Conservation (phyloP, 345 rosid species). For the Populus nigra region DNA sequence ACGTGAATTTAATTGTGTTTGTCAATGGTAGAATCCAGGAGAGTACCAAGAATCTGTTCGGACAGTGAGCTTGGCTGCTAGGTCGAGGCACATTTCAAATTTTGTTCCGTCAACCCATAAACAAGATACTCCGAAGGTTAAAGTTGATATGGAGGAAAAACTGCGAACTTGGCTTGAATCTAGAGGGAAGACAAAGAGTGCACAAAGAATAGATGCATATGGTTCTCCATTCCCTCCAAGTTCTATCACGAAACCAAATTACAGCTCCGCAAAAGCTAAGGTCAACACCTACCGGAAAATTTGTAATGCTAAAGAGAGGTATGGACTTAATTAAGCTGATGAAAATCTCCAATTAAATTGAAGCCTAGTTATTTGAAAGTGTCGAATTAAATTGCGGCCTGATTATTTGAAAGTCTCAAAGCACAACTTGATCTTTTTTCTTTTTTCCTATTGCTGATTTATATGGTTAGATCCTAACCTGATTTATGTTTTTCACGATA, state of each 20-base stretch:
- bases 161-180: conserved; percentile 83
- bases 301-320: conserved; percentile 44
- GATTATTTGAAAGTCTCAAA: neutral
- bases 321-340: neutral
- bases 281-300: conserved; percentile 21
- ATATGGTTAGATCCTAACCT: neutral
- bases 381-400: no score
- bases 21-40: conserved; percentile 68
- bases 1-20: neutral
- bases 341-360: no score
- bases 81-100: conserved; percentile 78
- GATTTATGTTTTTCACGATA: neutral
- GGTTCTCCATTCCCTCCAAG: conserved; percentile 45
- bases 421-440: neutral
- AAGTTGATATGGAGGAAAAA: conserved; percentile 81
- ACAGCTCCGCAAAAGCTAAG: conserved; percentile 45
- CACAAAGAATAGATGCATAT: conserved; percentile 38
- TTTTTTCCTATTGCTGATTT: neutral
- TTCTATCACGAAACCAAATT: conserved; percentile 43
- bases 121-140: conserved; percentile 55
- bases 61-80: conserved; percentile 85
- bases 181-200: conserved; percentile 77
- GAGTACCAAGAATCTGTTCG: conserved; percentile 89
- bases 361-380: no score
- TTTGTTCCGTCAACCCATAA: conserved; percentile 47